Base-by-base conservation (phyloP, 1,284 basidiomycete genomes). In the Earliella scabrosa region DNA sequence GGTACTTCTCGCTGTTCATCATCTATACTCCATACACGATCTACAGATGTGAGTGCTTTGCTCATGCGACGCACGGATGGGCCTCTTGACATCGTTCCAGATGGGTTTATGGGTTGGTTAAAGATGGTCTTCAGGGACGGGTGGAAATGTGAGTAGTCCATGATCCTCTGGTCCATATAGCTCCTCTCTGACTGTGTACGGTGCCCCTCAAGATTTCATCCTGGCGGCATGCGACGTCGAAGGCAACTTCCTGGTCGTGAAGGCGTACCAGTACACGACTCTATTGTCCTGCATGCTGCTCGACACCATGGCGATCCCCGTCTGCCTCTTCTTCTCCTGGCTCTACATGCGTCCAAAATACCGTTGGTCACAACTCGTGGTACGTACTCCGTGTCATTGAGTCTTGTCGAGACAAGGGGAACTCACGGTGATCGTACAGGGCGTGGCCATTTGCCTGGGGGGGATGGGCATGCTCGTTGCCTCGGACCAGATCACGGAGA, bases 1-100 rank as follows among this genome's bases (percentile, higher is more conserved):
- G 91, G 63, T 94, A 95, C 74, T 88, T 92, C 67, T 81, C 88
- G 2, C 67, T 94, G 23, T 91, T 88, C 71, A 50, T 79, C 21
- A 73, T 86, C 51, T 94, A 93, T 68, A 93, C 92, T 16, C 92
- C 92, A 1, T 93, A 92, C 75, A 95, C 92, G 26, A 90, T 94
- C 45, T 93, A 92, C 68, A 76, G 82, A 71, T 92, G 87, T 89
- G 58, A 58, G 82, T 72, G 21, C 46, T 36, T 38, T 49, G 47
- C 41, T 40, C 35, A 27, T 1, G 20, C n/a, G 20, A 27, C 40
- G n/a, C 21, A n/a, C n/a, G 16, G 3, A 14, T 40, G 32, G 43
- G 43, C 29, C 36, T 49, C 26, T 35, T 54, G 10, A n/a, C n/a
- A n/a, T n/a, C n/a, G n/a, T n/a, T n/a, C 45, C 45, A 92, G 90